Evolutionary conservation across 2,329 filamentous ascomycete species (phyloP).

Genomic region (Kalmusia sp.): DNA sequence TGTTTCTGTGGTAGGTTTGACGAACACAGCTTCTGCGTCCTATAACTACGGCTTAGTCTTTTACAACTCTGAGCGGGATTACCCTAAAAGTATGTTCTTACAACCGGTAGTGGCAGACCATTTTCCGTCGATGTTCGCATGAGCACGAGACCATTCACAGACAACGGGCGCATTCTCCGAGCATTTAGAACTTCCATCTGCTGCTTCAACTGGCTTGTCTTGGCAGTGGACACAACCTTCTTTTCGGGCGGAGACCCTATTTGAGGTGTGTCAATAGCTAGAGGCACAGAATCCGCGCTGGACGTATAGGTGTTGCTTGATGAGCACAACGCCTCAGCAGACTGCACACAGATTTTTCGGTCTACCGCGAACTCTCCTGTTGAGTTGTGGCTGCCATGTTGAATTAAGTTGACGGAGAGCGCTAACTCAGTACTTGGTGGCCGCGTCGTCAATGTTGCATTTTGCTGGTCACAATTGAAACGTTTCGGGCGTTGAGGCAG

Average conservation of each 20-base stretch:
- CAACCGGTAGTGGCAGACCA: conserved; percentile 33
- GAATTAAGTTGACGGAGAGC: no score
- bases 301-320: no score
- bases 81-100: conserved; percentile 20
- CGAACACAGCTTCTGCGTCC: conserved; percentile 17
- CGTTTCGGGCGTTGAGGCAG: conserved; percentile 34
- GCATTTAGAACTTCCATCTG: conserved; percentile 6
- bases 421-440: no score
- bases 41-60: conserved; percentile 21
- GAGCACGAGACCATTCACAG: conserved; percentile 35
- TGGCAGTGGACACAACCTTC: not conserved
- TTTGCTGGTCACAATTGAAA: conserved; percentile 7
- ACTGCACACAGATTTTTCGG: no score
- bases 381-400: no score
- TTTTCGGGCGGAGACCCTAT: no score
- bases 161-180: conserved; percentile 28
- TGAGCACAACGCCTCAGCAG: no score
- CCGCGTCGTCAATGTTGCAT: no score
- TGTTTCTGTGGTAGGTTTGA: conserved; percentile 11
- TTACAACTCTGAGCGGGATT: not conserved
- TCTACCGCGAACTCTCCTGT: no score
- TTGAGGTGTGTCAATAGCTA: no score
- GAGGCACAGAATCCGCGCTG: no score
- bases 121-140: conserved; percentile 34
- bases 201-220: not conserved